phyloP scores from a whole-genome alignment of 495 filamentous ascomycete species.

The Talaromyces adpressus region DNA sequence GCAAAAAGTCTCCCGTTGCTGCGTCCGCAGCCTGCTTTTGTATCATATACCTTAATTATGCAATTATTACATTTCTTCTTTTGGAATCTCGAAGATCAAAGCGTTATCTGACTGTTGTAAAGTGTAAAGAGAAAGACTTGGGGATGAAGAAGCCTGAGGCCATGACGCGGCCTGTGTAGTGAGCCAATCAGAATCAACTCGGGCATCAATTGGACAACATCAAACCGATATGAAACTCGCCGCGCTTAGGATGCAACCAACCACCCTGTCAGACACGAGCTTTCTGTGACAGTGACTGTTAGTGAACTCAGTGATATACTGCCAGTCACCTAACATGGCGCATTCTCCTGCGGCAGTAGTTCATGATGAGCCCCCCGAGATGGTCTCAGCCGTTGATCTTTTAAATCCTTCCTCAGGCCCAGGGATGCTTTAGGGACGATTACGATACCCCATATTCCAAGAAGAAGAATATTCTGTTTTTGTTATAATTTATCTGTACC shows the following conservation, averaged over 20 bases:
- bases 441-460: background rate
- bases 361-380: background rate
- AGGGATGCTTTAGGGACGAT: background rate
- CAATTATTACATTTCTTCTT: background rate
- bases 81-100: background rate
- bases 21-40: background rate
- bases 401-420: background rate
- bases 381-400: background rate
- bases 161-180: background rate
- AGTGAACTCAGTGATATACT: background rate
- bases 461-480: background rate
- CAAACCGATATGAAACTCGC: background rate
- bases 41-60: background rate
- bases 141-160: background rate
- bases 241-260: background rate
- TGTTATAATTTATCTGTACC: background rate
- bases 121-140: background rate
- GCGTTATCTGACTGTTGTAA: background rate
- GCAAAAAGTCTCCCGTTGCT: background rate
- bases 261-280: background rate
- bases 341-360: background rate
- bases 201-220: background rate
- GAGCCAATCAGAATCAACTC: background rate
- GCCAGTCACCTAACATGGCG: background rate
- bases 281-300: background rate